These are phyloP conservation scores for Phytophthora cryptogea DNA, from an alignment of 352 stramenopile genomes.

Conservation along the genomic window DNA sequence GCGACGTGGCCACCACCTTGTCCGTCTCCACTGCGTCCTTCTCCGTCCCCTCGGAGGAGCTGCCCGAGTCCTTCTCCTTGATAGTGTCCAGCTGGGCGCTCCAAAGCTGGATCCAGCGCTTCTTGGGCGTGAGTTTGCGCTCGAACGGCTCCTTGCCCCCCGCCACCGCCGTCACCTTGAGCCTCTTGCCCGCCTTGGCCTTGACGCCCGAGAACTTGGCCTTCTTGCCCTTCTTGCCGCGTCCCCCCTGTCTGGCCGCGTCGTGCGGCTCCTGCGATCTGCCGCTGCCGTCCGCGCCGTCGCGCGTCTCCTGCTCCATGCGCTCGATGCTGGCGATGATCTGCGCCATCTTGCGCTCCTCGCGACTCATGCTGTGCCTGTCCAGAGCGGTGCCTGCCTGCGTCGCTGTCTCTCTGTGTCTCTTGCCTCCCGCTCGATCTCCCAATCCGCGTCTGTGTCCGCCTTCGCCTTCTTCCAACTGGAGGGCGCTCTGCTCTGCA, in stretches of 20 bases:
- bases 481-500: slow-evolving; percentile 3
- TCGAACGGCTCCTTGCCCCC: slow-evolving; percentile 27
- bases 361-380: slow-evolving; percentile 58
- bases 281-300: slow-evolving; percentile 18
- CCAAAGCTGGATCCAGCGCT: slow-evolving; percentile 80
- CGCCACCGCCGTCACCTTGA: slow-evolving; percentile 39
- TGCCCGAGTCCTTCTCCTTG: slow-evolving; percentile 25
- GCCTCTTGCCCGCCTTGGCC: slow-evolving; percentile 40
- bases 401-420: not conserved
- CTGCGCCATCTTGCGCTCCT: slow-evolving; percentile 82
- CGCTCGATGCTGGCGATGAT: slow-evolving; percentile 82
- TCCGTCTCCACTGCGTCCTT: slow-evolving; percentile 2
- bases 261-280: slow-evolving; percentile 28
- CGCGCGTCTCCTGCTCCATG: slow-evolving; percentile 64
- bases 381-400: not conserved
- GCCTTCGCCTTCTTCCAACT: slow-evolving; percentile 38
- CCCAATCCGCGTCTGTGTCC: not conserved
- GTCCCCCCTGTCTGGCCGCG: slow-evolving; percentile 23
- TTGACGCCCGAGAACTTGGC: slow-evolving; percentile 30
- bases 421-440: slow-evolving; percentile 12
- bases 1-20: slow-evolving; percentile 6
- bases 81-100: slow-evolving; percentile 46
- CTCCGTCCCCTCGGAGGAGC: slow-evolving; percentile 10
- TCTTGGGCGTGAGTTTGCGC: slow-evolving; percentile 68
- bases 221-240: slow-evolving; percentile 42